Percentiles rank a stretch among this genome's conserved stretches.
phyloP scores from a whole-genome alignment of 371 early-diverging fungal species.

The Synchytrium microbalum region DNA sequence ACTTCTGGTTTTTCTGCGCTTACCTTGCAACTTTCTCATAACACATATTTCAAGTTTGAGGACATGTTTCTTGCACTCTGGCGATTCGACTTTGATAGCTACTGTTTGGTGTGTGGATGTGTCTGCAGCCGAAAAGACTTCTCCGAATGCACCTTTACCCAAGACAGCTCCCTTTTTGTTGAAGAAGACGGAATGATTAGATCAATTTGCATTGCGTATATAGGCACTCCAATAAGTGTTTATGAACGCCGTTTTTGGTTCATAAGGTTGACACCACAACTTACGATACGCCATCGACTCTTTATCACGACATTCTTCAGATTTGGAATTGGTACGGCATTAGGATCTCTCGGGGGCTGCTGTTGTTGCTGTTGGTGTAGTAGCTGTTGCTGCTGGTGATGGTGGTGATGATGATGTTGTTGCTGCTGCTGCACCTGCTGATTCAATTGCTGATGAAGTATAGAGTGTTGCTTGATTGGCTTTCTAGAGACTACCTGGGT shows the following conservation, averaged over 20 bases:
- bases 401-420: constrained; percentile 1
- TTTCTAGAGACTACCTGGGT: background rate
- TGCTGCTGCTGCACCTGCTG: background rate
- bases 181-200: background rate
- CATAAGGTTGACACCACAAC: background rate
- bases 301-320: constrained; percentile 14
- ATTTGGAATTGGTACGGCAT: constrained; percentile 1
- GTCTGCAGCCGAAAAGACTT: constrained; percentile 48
- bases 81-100: constrained; percentile 60
- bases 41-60: constrained; percentile 52
- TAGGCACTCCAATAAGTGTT: background rate
- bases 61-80: constrained; percentile 35
- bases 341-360: background rate
- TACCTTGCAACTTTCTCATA: constrained; percentile 37
- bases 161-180: background rate
- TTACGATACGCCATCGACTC: constrained; percentile 15
- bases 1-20: background rate
- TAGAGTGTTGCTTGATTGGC: background rate
- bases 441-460: too few relatives aligned
- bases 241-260: background rate
- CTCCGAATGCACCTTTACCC: constrained; percentile 63
- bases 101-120: constrained; percentile 30
- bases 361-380: background rate
- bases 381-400: background rate
- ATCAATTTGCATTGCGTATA: background rate